These are phyloP conservation scores for Spergularia azorica DNA, from an alignment of 179 eudicot genomes.

Conservation along the genomic window DNA sequence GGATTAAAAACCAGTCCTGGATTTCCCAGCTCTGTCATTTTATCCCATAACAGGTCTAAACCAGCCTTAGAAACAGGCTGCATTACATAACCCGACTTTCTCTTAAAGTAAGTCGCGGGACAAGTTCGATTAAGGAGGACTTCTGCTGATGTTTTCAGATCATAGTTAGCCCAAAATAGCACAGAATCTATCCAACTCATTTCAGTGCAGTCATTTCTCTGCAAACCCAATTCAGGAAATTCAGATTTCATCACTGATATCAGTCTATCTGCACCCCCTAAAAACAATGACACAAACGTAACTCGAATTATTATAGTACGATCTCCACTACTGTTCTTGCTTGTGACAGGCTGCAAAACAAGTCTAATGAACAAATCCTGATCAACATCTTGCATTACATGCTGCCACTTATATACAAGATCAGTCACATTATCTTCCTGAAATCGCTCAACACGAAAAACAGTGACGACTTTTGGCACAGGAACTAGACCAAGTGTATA, in stretches of 20 bases:
- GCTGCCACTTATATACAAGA: conserved; percentile 29
- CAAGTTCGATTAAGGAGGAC: conserved; percentile 17
- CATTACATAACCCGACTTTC: conserved; percentile 27
- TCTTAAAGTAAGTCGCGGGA: conserved; percentile 16
- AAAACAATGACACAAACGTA: conserved; percentile 10
- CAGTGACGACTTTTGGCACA: conserved; percentile 22
- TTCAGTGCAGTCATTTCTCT: conserved; percentile 23
- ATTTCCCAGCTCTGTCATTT: conserved; percentile 18
- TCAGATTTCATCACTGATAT: conserved; percentile 13
- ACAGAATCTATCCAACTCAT: conserved; percentile 28
- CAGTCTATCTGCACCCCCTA: conserved; percentile 23
- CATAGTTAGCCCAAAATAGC: conserved; percentile 18
- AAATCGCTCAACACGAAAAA: conserved; percentile 23
- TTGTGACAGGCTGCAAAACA: conserved; percentile 19
- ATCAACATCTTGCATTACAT: conserved; percentile 23
- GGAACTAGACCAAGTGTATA: conserved; percentile 18
- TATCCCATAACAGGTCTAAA: conserved; percentile 23
- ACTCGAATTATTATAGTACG: conserved; percentile 18
- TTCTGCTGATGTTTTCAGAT: conserved; percentile 1
- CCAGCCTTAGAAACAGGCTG: conserved; percentile 18
- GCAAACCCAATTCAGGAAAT: conserved; percentile 29
- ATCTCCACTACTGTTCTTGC: conserved; percentile 11
- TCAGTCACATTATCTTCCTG: conserved; percentile 21
- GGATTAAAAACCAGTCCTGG: conserved; percentile 24
- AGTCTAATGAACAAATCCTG: conserved; percentile 24